These are phyloP conservation scores for Stemphylium vesicarium DNA, from an alignment of 2,329 filamentous ascomycete species.

Conservation along the genomic window DNA sequence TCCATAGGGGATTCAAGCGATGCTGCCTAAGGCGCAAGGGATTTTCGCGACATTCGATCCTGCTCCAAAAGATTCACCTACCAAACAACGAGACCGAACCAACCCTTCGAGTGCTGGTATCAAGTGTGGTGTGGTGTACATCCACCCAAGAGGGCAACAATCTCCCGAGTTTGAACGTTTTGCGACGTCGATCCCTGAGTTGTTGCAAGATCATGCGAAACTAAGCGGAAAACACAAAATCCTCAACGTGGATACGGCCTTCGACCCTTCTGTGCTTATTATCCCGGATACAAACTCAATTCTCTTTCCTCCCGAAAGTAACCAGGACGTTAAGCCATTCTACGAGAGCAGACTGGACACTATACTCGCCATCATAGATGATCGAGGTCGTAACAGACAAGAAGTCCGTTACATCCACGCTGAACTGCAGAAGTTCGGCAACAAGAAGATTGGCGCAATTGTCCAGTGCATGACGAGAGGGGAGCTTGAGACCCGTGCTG, in stretches of 20 bases:
- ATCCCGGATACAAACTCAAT: background rate
- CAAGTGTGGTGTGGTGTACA: background rate
- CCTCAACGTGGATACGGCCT: background rate
- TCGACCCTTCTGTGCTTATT: background rate
- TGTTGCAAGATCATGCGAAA: background rate
- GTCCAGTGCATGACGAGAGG: background rate
- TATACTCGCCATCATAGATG: background rate
- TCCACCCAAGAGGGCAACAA: background rate
- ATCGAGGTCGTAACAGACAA: background rate
- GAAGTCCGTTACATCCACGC: background rate
- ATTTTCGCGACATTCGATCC: no score
- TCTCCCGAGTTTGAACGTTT: background rate
- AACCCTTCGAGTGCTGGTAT: background rate
- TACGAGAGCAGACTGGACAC: background rate
- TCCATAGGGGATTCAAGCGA: background rate
- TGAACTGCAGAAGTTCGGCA: conserved; percentile 5
- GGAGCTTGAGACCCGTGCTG: background rate
- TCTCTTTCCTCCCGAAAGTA: background rate
- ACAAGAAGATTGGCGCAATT: conserved; percentile 1
- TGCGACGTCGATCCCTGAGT: background rate
- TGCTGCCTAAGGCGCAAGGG: no score
- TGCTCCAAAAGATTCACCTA: background rate
- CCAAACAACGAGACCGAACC: no score
- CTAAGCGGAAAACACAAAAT: background rate
- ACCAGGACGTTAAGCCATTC: background rate